These are phyloP conservation scores for Dryas integrifolia DNA, from an alignment of 331 rosid genomes.

Conservation along the genomic window DNA sequence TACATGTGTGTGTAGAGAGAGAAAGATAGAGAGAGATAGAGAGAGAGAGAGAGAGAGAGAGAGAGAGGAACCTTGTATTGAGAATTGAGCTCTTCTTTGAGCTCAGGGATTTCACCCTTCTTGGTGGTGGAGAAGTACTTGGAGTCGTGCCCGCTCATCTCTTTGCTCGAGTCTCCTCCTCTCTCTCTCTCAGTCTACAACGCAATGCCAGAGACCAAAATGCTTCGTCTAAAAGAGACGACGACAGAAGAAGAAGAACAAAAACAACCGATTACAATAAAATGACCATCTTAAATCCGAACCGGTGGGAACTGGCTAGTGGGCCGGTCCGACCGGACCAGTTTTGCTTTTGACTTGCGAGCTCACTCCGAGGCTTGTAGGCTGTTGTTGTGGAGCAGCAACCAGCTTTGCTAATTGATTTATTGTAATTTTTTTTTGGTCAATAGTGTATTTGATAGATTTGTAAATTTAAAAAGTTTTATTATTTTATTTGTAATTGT, in stretches of 20 bases:
- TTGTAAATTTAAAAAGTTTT: too few relatives aligned
- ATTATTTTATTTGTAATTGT: too few relatives aligned
- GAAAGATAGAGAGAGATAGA: background rate
- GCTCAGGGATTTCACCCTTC: slow-evolving; percentile 99
- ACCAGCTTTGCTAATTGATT: too few relatives aligned
- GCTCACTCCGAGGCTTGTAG: too few relatives aligned
- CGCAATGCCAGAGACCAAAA: background rate
- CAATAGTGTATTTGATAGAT: too few relatives aligned
- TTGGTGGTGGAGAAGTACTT: slow-evolving; percentile 98
- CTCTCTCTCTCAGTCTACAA: background rate
- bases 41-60: background rate
- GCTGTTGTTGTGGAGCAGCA: too few relatives aligned
- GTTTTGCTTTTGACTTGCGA: background rate
- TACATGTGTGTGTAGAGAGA: background rate
- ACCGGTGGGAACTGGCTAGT: background rate
- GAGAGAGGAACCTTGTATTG: slow-evolving; percentile 83
- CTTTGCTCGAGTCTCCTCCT: slow-evolving; percentile 20
- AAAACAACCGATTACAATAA: background rate
- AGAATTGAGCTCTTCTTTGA: slow-evolving; percentile 99
- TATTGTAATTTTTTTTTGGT: too few relatives aligned
- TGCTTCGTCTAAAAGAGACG: slow-evolving; percentile 6
- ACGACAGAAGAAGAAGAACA: slow-evolving; percentile 1
- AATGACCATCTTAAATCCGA: background rate
- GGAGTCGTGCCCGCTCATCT: slow-evolving; percentile 97
- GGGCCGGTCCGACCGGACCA: slow-evolving; percentile 16